Evolutionary conservation across 1,284 basidiomycete species (phyloP).

Genomic region (Puccinia novopanici): DNA sequence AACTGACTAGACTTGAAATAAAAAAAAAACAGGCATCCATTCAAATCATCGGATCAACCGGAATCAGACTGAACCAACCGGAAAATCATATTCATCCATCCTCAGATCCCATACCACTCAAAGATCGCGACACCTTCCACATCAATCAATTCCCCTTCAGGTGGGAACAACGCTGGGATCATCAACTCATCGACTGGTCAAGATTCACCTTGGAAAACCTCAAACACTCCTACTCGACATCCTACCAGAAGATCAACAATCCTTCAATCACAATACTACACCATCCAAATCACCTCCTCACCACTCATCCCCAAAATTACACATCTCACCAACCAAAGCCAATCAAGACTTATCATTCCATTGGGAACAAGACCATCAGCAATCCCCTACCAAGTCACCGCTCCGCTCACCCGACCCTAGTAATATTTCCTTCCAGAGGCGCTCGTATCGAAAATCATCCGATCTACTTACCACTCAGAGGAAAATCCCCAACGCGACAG

Average conservation of each 20-base stretch:
- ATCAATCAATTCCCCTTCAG: conserved; percentile 34
- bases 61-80: conserved; percentile 18
- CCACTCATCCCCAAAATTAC: not conserved
- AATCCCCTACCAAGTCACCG: too few relatives aligned
- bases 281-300: not conserved
- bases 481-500: not conserved
- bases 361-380: conserved; percentile 19
- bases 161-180: conserved; percentile 32
- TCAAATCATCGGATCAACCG: conserved; percentile 1
- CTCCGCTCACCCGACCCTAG: not conserved
- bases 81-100: not conserved
- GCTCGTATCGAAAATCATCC: conserved; percentile 12
- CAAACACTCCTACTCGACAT: conserved; percentile 17
- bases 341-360: not conserved
- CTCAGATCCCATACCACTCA: not conserved
- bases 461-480: not conserved
- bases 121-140: conserved; percentile 22
- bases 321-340: conserved; percentile 21
- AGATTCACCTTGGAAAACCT: not conserved
- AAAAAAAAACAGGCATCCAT: conserved; percentile 10
- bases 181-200: not conserved
- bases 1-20: not conserved
- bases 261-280: too few relatives aligned
- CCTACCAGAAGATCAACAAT: not conserved
- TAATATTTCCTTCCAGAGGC: conserved; percentile 15